Evolutionary conservation across 2,329 filamentous ascomycete genomes (phyloP), one percentile per base, ranked within the genome.

Genomic region (Pyrenophora tritici-repentis): DNA sequence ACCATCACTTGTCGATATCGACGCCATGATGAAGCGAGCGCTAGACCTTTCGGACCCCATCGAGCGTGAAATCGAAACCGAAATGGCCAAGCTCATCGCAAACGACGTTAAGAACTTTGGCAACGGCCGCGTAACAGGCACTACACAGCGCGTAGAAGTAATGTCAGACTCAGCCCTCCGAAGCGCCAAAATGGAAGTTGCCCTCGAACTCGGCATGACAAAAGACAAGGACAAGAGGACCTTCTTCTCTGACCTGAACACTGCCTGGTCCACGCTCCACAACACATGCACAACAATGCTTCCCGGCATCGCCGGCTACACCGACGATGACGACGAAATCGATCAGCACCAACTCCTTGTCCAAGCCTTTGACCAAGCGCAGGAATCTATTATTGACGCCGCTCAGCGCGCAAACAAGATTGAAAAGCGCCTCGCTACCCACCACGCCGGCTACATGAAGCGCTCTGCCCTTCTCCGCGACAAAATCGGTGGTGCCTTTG

Each of bases 381-480:
- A 94, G 73, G 83, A 89, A 39, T 80, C 83, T 6, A 88, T 96
- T 56, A 82, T 89, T 62, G 78, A 82, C 2, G 85, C 86, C 0
- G 94, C 92, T 2, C 87, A 93, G 62, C 83, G 87, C 50, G 90
- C 89, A 46, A 90, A 91, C 69, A 95, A 93, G 74, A 79, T 96
- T 1, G 92, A 97, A 75, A 96, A 96, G 83, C 97, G 94, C 75
- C 83, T 99, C n/a, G 81, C 82, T 0, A 80, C 96, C 46, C 87
- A 94, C 65, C 85, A 96, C 2, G 92, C 92, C 18, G 94, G 94
- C 12, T 99, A 99, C 75, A 87, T 92, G 71, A 86, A 91, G 62
- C 88, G 94, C 26, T 86, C 90, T 29, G 91, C 91, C 73, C 86
- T 85, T 62, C 81, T 99, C 20, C 84, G 86, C 17, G 83, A 86